Percentiles rank a stretch among this genome's conserved stretches.
These are phyloP conservation scores for Coriaria nepalensis DNA, from an alignment of 306 rosid genomes.

Conservation along the genomic window DNA sequence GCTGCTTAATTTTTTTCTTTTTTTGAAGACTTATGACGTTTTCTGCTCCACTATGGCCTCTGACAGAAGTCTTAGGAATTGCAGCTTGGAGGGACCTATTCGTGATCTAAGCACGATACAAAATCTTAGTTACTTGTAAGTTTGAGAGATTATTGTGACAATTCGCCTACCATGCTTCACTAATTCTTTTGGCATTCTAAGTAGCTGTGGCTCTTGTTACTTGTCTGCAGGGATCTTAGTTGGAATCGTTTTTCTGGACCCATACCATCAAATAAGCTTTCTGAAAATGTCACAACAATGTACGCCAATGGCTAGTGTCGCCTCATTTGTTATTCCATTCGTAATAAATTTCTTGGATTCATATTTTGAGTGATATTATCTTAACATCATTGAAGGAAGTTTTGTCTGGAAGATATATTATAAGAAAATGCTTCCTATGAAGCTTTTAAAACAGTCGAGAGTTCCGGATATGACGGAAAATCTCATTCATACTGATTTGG, in stretches of 20 bases:
- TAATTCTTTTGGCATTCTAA: neutral
- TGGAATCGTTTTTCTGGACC: conserved; percentile 53
- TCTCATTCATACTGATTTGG: conserved; percentile 1
- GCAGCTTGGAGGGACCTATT: conserved; percentile 66
- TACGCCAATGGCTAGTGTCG: conserved; percentile 20
- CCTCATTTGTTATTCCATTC: neutral
- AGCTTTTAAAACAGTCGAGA: no score
- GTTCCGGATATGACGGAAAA: no score
- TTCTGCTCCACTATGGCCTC: conserved; percentile 11
- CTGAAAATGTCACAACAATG: conserved; percentile 63
- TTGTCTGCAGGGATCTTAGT: conserved; percentile 68
- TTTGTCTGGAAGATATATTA: neutral
- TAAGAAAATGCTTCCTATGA: neutral
- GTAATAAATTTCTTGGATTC: no score
- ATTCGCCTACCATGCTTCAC: neutral
- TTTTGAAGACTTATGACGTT: no score
- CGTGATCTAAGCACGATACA: conserved; percentile 52
- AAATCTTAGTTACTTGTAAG: conserved; percentile 65
- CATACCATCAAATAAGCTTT: conserved; percentile 41
- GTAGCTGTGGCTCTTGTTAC: neutral
- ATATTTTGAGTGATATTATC: no score
- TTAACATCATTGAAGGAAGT: conserved; percentile 1
- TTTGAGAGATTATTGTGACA: conserved; percentile 8
- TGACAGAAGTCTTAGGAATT: conserved; percentile 81
- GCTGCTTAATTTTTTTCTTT: no score